Conservation (phyloP, 495 filamentous ascomycete species). For the Jackrogersella minutella region DNA sequence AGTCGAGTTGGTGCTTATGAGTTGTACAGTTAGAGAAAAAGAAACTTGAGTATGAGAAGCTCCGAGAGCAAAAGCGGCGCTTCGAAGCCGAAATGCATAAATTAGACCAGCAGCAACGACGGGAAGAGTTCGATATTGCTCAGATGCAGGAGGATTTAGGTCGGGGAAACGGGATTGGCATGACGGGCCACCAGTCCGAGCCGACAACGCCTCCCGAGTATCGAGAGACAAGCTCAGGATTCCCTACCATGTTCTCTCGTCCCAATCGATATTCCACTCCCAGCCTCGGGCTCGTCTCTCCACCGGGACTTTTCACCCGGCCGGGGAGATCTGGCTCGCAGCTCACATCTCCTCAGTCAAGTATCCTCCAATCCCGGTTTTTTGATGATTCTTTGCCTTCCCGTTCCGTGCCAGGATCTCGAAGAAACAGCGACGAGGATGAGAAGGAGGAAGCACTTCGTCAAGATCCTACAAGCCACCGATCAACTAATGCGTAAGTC, state of each 20-base stretch:
- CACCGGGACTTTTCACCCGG: constrained; percentile 76
- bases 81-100: constrained; percentile 90
- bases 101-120: constrained; percentile 80
- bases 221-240: constrained; percentile 69
- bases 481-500: constrained; percentile 73
- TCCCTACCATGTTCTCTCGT: constrained; percentile 76
- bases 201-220: constrained; percentile 98
- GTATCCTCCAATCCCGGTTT: constrained; percentile 58
- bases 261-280: constrained; percentile 85
- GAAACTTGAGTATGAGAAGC: constrained; percentile 82
- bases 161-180: constrained; percentile 46
- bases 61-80: constrained; percentile 82
- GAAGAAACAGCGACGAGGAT: constrained; percentile 83
- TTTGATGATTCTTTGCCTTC: constrained; percentile 70
- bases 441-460: constrained; percentile 71
- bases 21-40: constrained; percentile 85
- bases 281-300: constrained; percentile 77
- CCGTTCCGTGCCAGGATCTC: constrained; percentile 84
- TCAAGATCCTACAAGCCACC: constrained; percentile 71
- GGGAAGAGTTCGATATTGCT: constrained; percentile 81
- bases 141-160: constrained; percentile 80
- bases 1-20: constrained; percentile 39
- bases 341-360: constrained; percentile 66
- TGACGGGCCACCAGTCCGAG: constrained; percentile 80
- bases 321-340: constrained; percentile 77